Conservation (phyloP, 768 basidiomycete genomes). For the Austroboletus festivus region DNA sequence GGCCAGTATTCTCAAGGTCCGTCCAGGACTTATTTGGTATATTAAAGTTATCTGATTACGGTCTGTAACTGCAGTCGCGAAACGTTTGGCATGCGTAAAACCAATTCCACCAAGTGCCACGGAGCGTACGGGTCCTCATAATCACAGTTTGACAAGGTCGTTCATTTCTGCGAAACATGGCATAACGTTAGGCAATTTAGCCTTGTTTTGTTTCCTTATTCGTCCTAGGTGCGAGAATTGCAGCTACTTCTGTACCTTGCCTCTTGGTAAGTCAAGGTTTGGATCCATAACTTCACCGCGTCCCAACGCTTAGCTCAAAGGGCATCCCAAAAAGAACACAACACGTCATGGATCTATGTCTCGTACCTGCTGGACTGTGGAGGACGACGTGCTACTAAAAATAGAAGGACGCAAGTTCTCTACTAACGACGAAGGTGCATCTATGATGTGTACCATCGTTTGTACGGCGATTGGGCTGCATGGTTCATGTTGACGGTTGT, state of each 20-base stretch:
- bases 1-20: constrained; percentile 58
- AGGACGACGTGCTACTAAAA: constrained; percentile 49
- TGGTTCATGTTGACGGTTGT: constrained; percentile 55
- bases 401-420: constrained; percentile 55
- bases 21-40: not conserved
- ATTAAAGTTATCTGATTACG: not conserved
- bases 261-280: constrained; percentile 48
- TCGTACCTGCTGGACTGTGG: constrained; percentile 52
- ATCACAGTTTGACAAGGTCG: constrained; percentile 45
- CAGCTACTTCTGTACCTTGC: constrained; percentile 57
- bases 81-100: constrained; percentile 48
- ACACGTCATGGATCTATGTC: constrained; percentile 66
- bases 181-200: constrained; percentile 21
- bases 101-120: constrained; percentile 41
- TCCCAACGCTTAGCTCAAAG: too few relatives aligned
- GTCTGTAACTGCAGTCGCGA: constrained; percentile 36
- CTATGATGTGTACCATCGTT: constrained; percentile 60
- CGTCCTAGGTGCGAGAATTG: constrained; percentile 49
- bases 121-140: constrained; percentile 47
- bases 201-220: not conserved
- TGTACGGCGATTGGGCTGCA: constrained; percentile 57
- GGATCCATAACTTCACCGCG: too few relatives aligned
- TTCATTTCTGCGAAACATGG: constrained; percentile 56
- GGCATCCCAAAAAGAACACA: constrained; percentile 40
- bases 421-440: constrained; percentile 53